Conservation (phyloP, 2,329 filamentous ascomycete species). For the Fusarium neocosmosporiellum region DNA sequence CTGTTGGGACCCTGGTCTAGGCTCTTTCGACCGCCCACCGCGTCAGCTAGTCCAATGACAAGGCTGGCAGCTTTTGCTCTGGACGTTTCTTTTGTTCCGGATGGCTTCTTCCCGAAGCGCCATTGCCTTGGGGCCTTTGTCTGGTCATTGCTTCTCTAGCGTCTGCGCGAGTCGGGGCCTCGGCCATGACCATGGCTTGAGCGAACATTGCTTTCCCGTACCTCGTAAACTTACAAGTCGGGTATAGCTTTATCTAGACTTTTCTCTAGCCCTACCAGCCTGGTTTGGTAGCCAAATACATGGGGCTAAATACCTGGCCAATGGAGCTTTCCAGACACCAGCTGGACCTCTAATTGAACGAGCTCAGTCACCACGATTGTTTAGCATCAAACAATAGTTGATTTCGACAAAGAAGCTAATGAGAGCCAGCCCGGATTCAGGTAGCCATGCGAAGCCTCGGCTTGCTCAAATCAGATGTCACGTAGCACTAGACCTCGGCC, state of each 20-base stretch:
- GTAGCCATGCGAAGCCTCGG: neutral
- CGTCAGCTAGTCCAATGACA: neutral
- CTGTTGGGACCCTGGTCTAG: neutral
- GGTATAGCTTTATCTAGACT: neutral
- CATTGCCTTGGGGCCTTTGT: neutral
- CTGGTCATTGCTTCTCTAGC: neutral
- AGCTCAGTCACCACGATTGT: neutral
- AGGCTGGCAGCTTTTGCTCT: neutral
- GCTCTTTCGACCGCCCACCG: neutral
- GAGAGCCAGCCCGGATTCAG: neutral
- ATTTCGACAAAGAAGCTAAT: neutral
- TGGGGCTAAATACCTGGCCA: neutral
- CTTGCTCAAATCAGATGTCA: neutral
- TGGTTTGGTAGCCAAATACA: neutral
- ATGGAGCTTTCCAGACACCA: neutral
- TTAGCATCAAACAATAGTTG: neutral
- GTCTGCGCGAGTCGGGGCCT: neutral
- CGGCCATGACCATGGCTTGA: neutral
- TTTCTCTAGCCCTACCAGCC: neutral
- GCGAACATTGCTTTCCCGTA: neutral
- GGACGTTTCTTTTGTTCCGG: neutral
- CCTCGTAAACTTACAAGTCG: neutral
- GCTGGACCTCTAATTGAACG: neutral
- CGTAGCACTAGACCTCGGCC: neutral
- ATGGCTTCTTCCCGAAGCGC: slow-evolving; percentile 1